phyloP scores from a whole-genome alignment of 441 rosid species.

The Pelargonium myrrhifolium region DNA sequence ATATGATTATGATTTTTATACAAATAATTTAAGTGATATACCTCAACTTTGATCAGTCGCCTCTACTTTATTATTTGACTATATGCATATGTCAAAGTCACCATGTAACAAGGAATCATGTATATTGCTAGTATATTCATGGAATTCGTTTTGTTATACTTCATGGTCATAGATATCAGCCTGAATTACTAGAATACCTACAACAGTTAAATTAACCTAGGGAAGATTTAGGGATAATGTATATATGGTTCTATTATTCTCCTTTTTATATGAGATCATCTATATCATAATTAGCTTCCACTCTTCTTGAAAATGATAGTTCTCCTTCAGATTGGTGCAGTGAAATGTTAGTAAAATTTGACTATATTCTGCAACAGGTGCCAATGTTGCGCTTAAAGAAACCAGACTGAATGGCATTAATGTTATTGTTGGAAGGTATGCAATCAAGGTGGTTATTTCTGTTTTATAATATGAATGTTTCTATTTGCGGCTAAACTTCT shows the following conservation, averaged over 20 bases:
- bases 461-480: conserved; percentile 11
- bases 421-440: conserved; percentile 68
- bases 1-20: background rate
- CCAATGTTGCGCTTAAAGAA: conserved; percentile 41
- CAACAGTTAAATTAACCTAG: background rate
- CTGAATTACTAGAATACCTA: background rate
- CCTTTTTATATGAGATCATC: background rate
- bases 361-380: conserved; percentile 29
- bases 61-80: conserved; percentile 3
- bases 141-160: no score
- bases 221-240: background rate
- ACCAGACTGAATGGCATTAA: conserved; percentile 73
- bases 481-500: conserved; percentile 13
- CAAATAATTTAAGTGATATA: background rate
- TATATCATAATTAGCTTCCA: background rate
- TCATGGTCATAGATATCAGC: background rate
- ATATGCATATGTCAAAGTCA: background rate
- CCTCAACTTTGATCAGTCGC: background rate
- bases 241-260: background rate
- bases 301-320: no score
- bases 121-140: no score
- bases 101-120: background rate
- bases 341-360: background rate
- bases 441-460: conserved; percentile 10
- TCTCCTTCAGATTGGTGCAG: no score